Evolutionary conservation across 208 protist genomes (phyloP).

Genomic region (Acanthamoeba pearcei): DNA sequence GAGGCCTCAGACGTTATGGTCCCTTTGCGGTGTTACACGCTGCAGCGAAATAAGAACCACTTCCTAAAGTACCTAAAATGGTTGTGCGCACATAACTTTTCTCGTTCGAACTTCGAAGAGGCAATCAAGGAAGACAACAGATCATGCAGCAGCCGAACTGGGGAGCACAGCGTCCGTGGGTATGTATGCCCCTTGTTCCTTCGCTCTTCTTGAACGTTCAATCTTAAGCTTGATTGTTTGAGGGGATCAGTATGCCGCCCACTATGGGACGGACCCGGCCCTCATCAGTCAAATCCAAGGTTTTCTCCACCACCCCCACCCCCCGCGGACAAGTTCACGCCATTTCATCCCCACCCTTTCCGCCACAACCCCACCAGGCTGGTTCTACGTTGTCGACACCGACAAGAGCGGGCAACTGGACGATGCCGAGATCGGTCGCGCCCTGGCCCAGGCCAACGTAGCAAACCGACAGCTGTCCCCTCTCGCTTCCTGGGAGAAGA

Average conservation of each 20-base stretch:
- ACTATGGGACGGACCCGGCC: not conserved
- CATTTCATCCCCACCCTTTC: not conserved
- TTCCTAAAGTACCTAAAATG: no score
- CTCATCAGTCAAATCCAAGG: not conserved
- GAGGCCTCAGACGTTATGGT: no score
- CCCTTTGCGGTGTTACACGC: no score
- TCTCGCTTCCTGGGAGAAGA: not conserved
- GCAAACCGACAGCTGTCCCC: not conserved
- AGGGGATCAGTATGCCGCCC: not conserved
- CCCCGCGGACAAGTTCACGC: not conserved
- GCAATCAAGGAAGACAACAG: not conserved
- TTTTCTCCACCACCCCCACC: not conserved
- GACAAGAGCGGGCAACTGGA: constrained; percentile 28
- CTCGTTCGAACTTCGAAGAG: not conserved
- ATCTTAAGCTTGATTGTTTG: no score
- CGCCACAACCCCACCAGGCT: not conserved
- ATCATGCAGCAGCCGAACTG: constrained; percentile 5
- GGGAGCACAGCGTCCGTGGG: constrained; percentile 14
- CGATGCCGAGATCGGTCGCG: not conserved
- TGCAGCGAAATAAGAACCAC: no score
- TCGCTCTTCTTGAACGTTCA: no score
- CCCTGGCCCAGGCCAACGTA: not conserved
- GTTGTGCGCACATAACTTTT: not conserved
- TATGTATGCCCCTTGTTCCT: not conserved
- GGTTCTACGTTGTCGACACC: not conserved